Evolutionary conservation across 2,329 filamentous ascomycete genomes (phyloP), one percentile per base, ranked within the genome.

Genomic region (Colletotrichum somersetense): DNA sequence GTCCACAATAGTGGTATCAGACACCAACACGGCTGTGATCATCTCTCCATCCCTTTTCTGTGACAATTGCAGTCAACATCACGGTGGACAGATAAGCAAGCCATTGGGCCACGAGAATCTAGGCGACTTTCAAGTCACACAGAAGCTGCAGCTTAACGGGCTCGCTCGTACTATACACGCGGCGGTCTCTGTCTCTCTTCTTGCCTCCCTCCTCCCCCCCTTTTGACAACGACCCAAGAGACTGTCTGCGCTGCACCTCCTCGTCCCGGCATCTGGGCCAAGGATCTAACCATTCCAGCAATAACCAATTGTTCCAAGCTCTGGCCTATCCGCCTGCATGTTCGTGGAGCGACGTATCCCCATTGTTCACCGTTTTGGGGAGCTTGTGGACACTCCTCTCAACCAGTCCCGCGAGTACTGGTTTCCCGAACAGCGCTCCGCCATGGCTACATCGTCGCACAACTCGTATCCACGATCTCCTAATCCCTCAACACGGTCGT

Each of bases 391-490:
- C 77, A 77, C 78, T 75, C 67, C 78, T 75, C 77, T 78, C 76
- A 80, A 79, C 74, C 80, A 80, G 77, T 76, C 78, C 74, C 75
- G 76, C 74, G 78, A 77, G 75, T 75, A 75, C 78, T 80, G 77
- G 77, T 76, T 75, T 73, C 76, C 77, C 68, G 77, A 78, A 75
- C 67, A 59, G 52, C 63, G 63, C 56, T 73, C 68, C 42, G 62
- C 70, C 30, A 74, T 74, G 72, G 72, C 72, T 44, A 70, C 72
- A 38, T 74, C 72, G 69, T 83, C 87, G 77, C 88, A 91, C 82
- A 88, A 85, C 79, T 81, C 85, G 62, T 91, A 88, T 79, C 82
- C 87, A 77, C 89, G 88, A 81, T 91, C 89, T 70, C 89, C 89
- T 73, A 90, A 90, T 80, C 85, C 84, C 73, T 90, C 89, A 75